Conservation (phyloP, 768 basidiomycete species). For the Rhodotorula kratochvilovae region DNA sequence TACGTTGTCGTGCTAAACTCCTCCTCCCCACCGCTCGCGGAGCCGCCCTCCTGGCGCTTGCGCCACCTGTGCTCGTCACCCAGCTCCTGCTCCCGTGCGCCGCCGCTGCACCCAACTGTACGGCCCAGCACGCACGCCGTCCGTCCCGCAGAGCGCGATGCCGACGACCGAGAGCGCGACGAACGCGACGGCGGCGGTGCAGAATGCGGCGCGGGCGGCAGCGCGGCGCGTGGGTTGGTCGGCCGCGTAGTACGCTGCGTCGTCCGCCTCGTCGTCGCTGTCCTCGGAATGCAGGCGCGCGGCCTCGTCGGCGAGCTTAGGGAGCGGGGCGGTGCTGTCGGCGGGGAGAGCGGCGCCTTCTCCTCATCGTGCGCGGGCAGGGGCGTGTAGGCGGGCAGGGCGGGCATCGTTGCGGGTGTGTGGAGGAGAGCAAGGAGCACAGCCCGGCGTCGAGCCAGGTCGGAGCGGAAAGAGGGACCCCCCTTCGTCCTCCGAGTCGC, state of each 20-base stretch:
- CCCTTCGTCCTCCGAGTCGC: background rate
- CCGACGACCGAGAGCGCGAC: background rate
- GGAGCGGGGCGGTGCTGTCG: background rate
- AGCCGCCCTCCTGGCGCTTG: constrained; percentile 6
- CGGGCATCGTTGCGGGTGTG: background rate
- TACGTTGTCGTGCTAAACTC: constrained; percentile 15
- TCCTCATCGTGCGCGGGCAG: background rate
- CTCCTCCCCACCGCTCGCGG: background rate
- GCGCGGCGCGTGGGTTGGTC: background rate
- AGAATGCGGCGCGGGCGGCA: background rate
- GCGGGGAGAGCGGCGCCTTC: background rate
- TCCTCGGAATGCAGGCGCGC: background rate
- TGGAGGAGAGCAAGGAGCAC: background rate
- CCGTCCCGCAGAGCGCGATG: background rate
- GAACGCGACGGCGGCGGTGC: background rate
- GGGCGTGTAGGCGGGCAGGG: background rate
- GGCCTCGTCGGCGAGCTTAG: background rate
- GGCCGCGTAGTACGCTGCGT: background rate
- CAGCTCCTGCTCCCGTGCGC: background rate
- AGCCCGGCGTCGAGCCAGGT: background rate
- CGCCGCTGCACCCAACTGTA: background rate
- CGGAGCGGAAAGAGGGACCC: background rate
- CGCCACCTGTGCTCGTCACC: background rate
- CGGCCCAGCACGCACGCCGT: background rate
- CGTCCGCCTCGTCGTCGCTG: background rate